Evolutionary conservation across 805 yeast species (phyloP).

Genomic region (Teunomyces stri): DNA sequence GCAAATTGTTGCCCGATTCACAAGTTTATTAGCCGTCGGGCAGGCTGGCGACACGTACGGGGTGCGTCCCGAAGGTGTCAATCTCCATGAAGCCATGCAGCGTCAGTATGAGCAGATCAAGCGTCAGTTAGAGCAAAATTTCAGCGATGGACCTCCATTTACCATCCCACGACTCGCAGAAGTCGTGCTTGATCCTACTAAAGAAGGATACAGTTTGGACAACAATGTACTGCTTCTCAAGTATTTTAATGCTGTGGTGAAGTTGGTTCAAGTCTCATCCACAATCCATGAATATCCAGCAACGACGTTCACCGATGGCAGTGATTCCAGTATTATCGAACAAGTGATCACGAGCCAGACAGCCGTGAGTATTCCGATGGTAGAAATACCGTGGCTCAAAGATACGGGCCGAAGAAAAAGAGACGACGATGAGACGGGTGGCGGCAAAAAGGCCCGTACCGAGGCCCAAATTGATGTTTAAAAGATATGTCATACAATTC

Average conservation of each 20-base stretch:
- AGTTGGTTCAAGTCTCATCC: slow-evolving; percentile 29
- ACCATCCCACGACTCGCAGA: slow-evolving; percentile 50
- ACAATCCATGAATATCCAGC: slow-evolving; percentile 21
- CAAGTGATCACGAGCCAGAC: slow-evolving; percentile 7
- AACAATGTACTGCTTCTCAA: slow-evolving; percentile 34
- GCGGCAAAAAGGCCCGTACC: neutral
- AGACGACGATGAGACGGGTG: slow-evolving; percentile 2
- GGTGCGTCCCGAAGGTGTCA: slow-evolving; percentile 9
- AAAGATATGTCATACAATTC: neutral
- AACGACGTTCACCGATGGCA: neutral
- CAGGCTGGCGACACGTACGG: slow-evolving; percentile 9
- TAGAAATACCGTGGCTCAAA: slow-evolving; percentile 30
- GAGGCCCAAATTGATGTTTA: neutral
- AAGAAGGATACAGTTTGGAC: slow-evolving; percentile 29
- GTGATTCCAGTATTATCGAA: neutral
- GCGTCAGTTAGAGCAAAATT: slow-evolving; percentile 27
- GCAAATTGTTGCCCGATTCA: slow-evolving; percentile 8
- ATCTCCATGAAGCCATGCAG: slow-evolving; percentile 5
- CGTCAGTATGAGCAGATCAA: slow-evolving; percentile 24
- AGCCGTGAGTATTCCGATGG: slow-evolving; percentile 17
- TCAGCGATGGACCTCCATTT: slow-evolving; percentile 43
- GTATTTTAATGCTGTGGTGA: slow-evolving; percentile 42
- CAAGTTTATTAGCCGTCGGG: slow-evolving; percentile 7
- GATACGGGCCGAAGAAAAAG: slow-evolving; percentile 16
- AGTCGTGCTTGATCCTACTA: slow-evolving; percentile 38